Evolutionary conservation across 306 rosid genomes (phyloP), one percentile per base, ranked within the genome.

Genomic region (Dalbergia cultrata): DNA sequence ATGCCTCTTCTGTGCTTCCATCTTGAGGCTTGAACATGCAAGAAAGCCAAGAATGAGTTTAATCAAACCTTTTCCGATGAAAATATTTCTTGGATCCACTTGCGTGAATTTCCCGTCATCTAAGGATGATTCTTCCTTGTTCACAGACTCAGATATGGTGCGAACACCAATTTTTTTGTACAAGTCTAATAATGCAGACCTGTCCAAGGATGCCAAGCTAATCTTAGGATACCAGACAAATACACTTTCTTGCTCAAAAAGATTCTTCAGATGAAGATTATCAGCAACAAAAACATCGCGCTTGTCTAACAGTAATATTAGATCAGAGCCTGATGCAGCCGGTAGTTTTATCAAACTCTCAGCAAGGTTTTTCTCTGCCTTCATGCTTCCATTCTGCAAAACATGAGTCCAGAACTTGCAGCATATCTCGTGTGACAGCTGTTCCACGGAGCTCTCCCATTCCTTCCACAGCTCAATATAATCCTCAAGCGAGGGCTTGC

Each of bases 201-300:
- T 70, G 11, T 86, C 76, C 66, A 91, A 79, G 45, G 69, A 67
- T 67, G 83, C 74, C 77, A 64, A 33, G 79, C 81, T 85, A 35
- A 77, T 75, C 62, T 78, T 80, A 59, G 94, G 94, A 80, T 81
- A 88, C 97, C 94, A 91, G 9, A 88, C 91, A 82, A 91, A 89
- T 13, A 89, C 44, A 3, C 31, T 79, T 60, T 35, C 39, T 22
- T 75, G 50, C 49, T 85, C 85, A 8, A 88, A 91, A 47, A 91
- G 85, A 75, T 80, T 85, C 88, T 86, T 84, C 79, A 91, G 34
- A 47, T 57, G 85, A 75, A 89, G 93, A 66, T 91, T 90, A 76
- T 91, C 93, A 12, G 86, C 89, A 71, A 91, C 71, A 78, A 88
- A 91, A 45, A 83, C 81, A 78, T 91, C 89, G 0, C 6, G 16